A percentile compares a stretch with the other conserved stretches of the same genome.
Conservation (phyloP, 441 rosid genomes). For the Flueggea neowawraea region DNA sequence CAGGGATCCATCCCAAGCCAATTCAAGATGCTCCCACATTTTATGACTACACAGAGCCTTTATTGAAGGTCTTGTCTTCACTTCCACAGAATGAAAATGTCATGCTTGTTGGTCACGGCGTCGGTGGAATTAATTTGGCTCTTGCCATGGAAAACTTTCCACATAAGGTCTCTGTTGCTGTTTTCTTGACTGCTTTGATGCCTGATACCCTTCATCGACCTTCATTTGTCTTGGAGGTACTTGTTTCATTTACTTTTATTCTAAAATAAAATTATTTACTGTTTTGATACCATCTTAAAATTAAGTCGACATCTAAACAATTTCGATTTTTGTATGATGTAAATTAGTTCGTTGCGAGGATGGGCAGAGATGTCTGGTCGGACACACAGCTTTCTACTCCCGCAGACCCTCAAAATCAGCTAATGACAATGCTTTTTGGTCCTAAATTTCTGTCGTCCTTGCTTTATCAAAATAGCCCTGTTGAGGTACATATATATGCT, state of each 20-base stretch:
- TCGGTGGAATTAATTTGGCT: constrained; percentile 60
- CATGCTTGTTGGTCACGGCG: constrained; percentile 61
- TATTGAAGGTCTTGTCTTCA: constrained; percentile 28
- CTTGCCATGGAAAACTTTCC: constrained; percentile 53
- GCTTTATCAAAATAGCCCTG: constrained; percentile 27
- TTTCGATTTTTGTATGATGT: too few relatives aligned
- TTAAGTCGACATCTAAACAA: too few relatives aligned
- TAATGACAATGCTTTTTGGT: constrained; percentile 23
- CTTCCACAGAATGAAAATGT: constrained; percentile 32
- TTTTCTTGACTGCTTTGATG: constrained; percentile 39
- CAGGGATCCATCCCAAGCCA: constrained; percentile 35
- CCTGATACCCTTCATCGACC: constrained; percentile 29
- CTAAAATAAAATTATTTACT: not conserved
- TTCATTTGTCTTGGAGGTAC: constrained; percentile 29
- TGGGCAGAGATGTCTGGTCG: constrained; percentile 18
- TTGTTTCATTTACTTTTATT: not conserved
- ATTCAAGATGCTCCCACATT: constrained; percentile 41
- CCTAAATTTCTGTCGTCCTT: constrained; percentile 20
- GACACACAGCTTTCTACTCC: constrained; percentile 29
- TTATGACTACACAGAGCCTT: constrained; percentile 45
- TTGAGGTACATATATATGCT: constrained; percentile 28
- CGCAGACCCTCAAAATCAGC: constrained; percentile 16
- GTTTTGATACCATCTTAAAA: too few relatives aligned
- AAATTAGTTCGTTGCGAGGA: too few relatives aligned
- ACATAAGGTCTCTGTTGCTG: constrained; percentile 36